Conservation (phyloP, 2,329 filamentous ascomycete species). For the Neobulgaria alba region DNA sequence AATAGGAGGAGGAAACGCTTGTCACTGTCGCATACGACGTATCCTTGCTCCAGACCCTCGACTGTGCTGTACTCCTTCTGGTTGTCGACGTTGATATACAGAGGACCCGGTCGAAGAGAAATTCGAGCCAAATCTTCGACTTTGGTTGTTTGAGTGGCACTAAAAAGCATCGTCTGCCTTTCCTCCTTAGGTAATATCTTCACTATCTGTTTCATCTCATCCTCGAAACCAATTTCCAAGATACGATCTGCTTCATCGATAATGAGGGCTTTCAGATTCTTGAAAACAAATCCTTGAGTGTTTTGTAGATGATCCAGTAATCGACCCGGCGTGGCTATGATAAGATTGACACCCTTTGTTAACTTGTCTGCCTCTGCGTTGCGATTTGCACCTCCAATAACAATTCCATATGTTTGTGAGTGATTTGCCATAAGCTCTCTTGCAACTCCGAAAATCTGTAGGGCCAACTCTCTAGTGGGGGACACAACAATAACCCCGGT, state of each 20-base stretch:
- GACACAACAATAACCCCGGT: slow-evolving; percentile 89
- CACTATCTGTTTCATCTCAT: slow-evolving; percentile 94
- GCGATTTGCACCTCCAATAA: slow-evolving; percentile 89
- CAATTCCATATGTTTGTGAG: slow-evolving; percentile 90
- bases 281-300: slow-evolving; percentile 81
- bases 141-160: slow-evolving; percentile 95
- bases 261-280: slow-evolving; percentile 84
- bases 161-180: slow-evolving; percentile 96
- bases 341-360: slow-evolving; percentile 83
- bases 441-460: slow-evolving; percentile 94
- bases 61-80: slow-evolving; percentile 85
- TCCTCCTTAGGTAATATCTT: slow-evolving; percentile 84
- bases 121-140: slow-evolving; percentile 95
- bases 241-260: slow-evolving; percentile 98
- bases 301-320: slow-evolving; percentile 91
- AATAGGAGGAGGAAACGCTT: slow-evolving; percentile 91
- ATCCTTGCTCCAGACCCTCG: slow-evolving; percentile 89
- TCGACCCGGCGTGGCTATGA: slow-evolving; percentile 89
- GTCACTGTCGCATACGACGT: slow-evolving; percentile 87
- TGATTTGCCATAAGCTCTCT: slow-evolving; percentile 88
- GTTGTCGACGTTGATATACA: slow-evolving; percentile 97
- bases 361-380: slow-evolving; percentile 91
- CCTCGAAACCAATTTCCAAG: slow-evolving; percentile 94
- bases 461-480: slow-evolving; percentile 84
- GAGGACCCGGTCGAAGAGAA: slow-evolving; percentile 78